Base-by-base conservation (phyloP, 2,329 filamentous ascomycete species). In the Fusarium incarnatum region DNA sequence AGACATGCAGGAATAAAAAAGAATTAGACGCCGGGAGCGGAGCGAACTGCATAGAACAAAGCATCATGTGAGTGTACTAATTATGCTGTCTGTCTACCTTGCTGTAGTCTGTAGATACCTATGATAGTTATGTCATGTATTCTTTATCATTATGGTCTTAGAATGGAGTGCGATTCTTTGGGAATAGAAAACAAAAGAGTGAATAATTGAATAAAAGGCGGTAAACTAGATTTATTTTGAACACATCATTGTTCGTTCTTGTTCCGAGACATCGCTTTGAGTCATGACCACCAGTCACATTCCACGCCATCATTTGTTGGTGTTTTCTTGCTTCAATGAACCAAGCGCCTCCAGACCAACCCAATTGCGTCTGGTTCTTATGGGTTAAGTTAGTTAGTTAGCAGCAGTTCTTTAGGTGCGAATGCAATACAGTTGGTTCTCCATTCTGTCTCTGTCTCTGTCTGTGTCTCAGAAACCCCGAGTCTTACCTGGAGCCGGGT, bases 271-370 rank as follows among this genome's bases (percentile, higher is more conserved):
- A 53, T 41, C n/a, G 18, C 56, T 71, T 75, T 75, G 73, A 75
- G 73, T 75, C 73, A 75, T 70, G 64, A 52, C 58, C 58, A 55
- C 67, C 62, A 63, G 60, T 73, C 73, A 75, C 73, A 75, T 75
- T 75, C 73, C 73, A 72, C 60, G 61, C 64, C 70, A 60, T 60
- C 62, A 25, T 34, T 41, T 64, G 45, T 64, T 59, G 32, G 28
- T 64, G 56, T 72, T 67, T 67, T 75, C 57, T 72, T 48, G 40
- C 32, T 68, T 60, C 34, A 49, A 74, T 67, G 54, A 63, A 54
- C 50, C 46, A 46, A 59, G 59, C 57, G 54, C 55, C 61, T 41
- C 41, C 42, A 30, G 56, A 37, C 71, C 64, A 74, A 70, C 62
- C 73, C 71, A 66, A 67, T 73, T 75, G 71, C 73, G 71, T 74